Evolutionary conservation across 169 alveolate species (phyloP), one percentile per base, ranked within the genome.

Genomic region (Babesia microti): DNA sequence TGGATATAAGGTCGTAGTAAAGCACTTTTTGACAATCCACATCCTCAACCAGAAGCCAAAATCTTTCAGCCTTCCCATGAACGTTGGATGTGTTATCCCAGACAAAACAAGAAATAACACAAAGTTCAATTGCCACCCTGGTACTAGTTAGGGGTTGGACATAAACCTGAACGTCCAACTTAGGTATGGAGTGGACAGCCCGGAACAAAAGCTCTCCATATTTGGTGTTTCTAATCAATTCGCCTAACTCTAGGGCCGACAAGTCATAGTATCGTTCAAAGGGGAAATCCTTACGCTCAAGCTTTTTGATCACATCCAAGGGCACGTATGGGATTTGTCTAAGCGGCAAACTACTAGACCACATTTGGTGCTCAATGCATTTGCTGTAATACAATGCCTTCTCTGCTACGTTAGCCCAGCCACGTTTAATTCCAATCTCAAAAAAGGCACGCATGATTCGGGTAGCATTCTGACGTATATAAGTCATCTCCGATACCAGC

Each of bases 271-370:
- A 94, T 54, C 92, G 89, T 57, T 91, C 89, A 94, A 96, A 95
- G 1, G 92, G 79, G 42, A 95, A 72, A 61, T 95, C 98, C 59
- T 94, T 91, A 67, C 87, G 87, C 69, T 97, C 99, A 26, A 95
- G 70, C 67, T 91, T 90, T 48, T 91, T 60, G 49, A 94, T 59
- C 34, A 94, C 59, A 35, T 93, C 98, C 55, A 93, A 72, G n/a
- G 89, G 87, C 27, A 89, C 56, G 1, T 83, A 87, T 49, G 91
- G 92, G 86, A 95, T 95, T 80, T 97, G 97, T 54, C 99, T 83
- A 70, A 95, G 76, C 0, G 99, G 99, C 0, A 97, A 82, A 98
- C 89, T 92, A 24, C 94, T 85, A 33, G 89, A 84, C 98, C 99
- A 93, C 95, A 94, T 89, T 59, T 98, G 71, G 56, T 90, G 87